Conservation (phyloP, 495 filamentous ascomycete species). For the Diplogelasinospora grovesii region DNA sequence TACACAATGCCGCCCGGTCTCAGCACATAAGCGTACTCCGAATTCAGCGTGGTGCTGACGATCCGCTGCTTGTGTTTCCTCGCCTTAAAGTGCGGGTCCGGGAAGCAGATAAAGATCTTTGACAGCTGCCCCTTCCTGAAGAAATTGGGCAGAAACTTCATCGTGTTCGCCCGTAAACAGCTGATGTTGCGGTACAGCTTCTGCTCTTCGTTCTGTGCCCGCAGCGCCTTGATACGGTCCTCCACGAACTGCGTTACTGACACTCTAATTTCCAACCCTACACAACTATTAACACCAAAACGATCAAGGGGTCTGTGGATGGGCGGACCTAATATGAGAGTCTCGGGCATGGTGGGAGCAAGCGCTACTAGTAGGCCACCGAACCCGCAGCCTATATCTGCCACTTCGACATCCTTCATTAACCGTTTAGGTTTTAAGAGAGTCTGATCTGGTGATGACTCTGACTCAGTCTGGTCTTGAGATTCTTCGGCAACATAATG, state of each 20-base stretch:
- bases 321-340: slow-evolving; percentile 65
- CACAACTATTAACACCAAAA: neutral
- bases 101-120: slow-evolving; percentile 96
- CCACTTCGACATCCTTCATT: slow-evolving; percentile 73
- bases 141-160: slow-evolving; percentile 98
- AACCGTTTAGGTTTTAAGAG: slow-evolving; percentile 34
- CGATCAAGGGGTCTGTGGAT: neutral
- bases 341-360: slow-evolving; percentile 71
- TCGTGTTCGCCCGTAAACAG: slow-evolving; percentile 84
- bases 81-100: slow-evolving; percentile 95
- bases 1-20: slow-evolving; percentile 79
- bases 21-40: slow-evolving; percentile 89
- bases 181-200: slow-evolving; percentile 74
- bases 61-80: slow-evolving; percentile 96
- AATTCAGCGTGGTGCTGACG: slow-evolving; percentile 76
- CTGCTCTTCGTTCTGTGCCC: slow-evolving; percentile 52
- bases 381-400: slow-evolving; percentile 95
- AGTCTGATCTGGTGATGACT: slow-evolving; percentile 13
- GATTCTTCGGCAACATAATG: slow-evolving; percentile 41
- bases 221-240: slow-evolving; percentile 75
- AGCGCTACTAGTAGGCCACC: slow-evolving; percentile 86
- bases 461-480: slow-evolving; percentile 22
- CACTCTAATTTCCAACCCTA: slow-evolving; percentile 80
- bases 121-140: slow-evolving; percentile 69
- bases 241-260: slow-evolving; percentile 85